Conservation (phyloP, 192 early-diverging fungal genomes). For the Backusella parvicylindrica region DNA sequence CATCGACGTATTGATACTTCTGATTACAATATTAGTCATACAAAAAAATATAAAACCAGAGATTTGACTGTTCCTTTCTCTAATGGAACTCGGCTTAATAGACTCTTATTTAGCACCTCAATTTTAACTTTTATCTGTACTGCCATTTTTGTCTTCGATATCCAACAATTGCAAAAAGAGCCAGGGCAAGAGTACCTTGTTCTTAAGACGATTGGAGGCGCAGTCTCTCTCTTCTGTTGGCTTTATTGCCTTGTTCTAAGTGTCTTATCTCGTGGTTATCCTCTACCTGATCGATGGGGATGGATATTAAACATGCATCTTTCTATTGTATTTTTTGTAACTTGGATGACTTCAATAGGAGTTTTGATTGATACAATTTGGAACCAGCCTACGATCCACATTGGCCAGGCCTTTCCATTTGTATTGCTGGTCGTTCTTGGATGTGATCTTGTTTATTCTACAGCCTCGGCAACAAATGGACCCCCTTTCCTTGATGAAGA, state of each 20-base stretch:
- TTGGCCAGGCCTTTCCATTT: not conserved
- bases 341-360: not conserved
- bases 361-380: not conserved
- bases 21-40: not conserved
- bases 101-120: not conserved
- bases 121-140: not conserved
- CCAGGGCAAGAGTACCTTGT: not conserved
- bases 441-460: constrained; percentile 15
- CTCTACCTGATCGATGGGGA: constrained; percentile 19
- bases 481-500: constrained; percentile 10
- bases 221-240: constrained; percentile 14
- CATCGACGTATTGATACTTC: not conserved
- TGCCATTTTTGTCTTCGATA: not conserved
- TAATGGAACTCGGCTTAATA: not conserved
- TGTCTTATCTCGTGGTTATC: constrained; percentile 19
- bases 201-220: not conserved
- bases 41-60: not conserved
- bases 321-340: not conserved
- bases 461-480: not conserved
- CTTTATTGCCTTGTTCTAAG: constrained; percentile 17
- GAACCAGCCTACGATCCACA: not conserved
- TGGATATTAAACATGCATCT: constrained; percentile 36
- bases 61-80: constrained; percentile 5
- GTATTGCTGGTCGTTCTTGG: not conserved
- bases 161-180: not conserved